A percentile compares a stretch with the other conserved stretches of the same genome.
Conservation (phyloP, 345 rosid species). For the Dimocarpus longan region DNA sequence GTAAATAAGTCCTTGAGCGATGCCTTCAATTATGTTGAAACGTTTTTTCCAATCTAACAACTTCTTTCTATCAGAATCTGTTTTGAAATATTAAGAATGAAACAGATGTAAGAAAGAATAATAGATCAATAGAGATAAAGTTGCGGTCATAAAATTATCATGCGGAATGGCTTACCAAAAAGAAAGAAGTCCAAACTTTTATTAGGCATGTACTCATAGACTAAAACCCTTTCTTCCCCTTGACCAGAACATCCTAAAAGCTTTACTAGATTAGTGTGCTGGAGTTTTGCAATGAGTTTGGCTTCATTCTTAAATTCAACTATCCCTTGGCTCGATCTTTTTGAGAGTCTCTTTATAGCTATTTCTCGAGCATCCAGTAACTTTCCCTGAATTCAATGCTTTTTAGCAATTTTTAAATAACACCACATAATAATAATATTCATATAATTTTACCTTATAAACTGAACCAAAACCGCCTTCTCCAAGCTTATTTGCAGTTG, state of each 20-base stretch:
- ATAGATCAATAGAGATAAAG: no score
- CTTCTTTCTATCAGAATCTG: not conserved
- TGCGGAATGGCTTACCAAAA: not conserved
- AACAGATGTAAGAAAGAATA: no score
- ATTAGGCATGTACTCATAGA: not conserved
- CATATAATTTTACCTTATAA: not conserved
- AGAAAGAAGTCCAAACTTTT: not conserved
- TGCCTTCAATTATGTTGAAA: slow-evolving; percentile 13
- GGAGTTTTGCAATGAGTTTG: slow-evolving; percentile 2
- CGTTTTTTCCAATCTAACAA: slow-evolving; percentile 17
- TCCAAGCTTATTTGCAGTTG: slow-evolving; percentile 2
- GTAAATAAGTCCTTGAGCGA: slow-evolving; percentile 24
- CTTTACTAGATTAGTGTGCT: slow-evolving; percentile 10
- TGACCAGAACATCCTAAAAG: slow-evolving; percentile 4
- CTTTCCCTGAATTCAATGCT: not conserved
- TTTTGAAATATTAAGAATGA: not conserved
- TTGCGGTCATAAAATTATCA: not conserved
- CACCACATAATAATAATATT: no score
- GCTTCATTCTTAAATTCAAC: not conserved
- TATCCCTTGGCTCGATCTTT: not conserved
- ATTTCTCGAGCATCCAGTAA: not conserved
- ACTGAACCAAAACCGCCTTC: slow-evolving; percentile 10
- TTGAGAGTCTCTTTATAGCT: slow-evolving; percentile 6
- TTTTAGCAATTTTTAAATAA: not conserved
- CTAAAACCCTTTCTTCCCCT: not conserved